These are phyloP conservation scores for Lachnellula occidentalis DNA, from an alignment of 2,329 filamentous ascomycete genomes.

Conservation along the genomic window DNA sequence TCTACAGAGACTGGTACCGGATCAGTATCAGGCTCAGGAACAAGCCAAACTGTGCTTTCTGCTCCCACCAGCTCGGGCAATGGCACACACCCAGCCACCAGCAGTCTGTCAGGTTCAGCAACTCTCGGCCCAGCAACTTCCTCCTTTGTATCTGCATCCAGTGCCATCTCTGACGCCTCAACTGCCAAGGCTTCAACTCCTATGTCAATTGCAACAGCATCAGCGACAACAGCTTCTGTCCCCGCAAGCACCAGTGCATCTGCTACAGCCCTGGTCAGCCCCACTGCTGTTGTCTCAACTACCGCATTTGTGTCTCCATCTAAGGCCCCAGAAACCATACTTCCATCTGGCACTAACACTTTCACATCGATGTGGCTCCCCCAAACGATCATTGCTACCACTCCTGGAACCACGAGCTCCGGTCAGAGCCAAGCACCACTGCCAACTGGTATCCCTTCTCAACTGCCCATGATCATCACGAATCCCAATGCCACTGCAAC, in stretches of 20 bases:
- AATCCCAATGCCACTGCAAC: conserved; percentile 21
- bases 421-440: background rate
- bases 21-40: too few relatives aligned
- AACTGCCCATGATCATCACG: conserved; percentile 27
- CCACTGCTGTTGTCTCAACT: background rate
- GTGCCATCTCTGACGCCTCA: background rate
- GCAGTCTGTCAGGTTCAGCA: too few relatives aligned
- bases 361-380: conserved; percentile 1
- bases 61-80: background rate
- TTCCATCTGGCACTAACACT: background rate
- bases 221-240: background rate
- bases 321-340: background rate
- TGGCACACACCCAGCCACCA: background rate
- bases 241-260: background rate
- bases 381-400: background rate
- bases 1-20: too few relatives aligned
- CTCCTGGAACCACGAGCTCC: background rate
- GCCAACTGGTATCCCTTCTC: conserved; percentile 23
- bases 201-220: background rate
- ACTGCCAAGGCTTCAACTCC: too few relatives aligned
- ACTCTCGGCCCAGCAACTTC: too few relatives aligned
- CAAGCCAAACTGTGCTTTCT: background rate
- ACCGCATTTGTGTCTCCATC: background rate
- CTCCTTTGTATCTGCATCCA: background rate
- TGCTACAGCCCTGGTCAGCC: background rate